Base-by-base conservation (phyloP, 2,329 filamentous ascomycete genomes). In the Fusarium mangiferae region DNA sequence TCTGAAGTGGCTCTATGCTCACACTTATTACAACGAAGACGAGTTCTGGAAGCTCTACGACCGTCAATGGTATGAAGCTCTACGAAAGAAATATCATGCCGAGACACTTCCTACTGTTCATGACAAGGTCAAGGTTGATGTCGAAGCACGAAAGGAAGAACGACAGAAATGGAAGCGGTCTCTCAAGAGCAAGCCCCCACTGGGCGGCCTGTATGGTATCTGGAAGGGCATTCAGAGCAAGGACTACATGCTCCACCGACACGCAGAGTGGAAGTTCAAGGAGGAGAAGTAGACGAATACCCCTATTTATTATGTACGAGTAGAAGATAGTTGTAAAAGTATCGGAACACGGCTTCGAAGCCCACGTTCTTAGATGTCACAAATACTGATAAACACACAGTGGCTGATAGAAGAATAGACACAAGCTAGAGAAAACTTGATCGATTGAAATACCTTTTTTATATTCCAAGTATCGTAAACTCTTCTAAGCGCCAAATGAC, bases 1-100 rank as follows among this genome's bases (percentile, higher is more conserved):
- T 6, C 90, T 93, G 85, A 97, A 97, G 84, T 96, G 94, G 92
- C 85, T 97, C 18, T 97, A 97, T 81, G 94, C 94, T 6, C 93
- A 96, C 78, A 92, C 93, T 0, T 97, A 95, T 83, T 96, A 96
- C 81, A 87, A 88, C n/a, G 88, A 93, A 78, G 83, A 87, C 1
- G 90, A 93, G 78, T 94, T 93, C 82, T 93, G 91, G 91, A 77
- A 83, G 39, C 84, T 90, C 58, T 93, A 93, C 80, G 86, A 85
- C 62, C 82, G 84, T 48, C 77, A 79, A 26, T 90, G 87, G 87
- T 94, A 94, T 80, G 87, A 93, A 38, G 83, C 78, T 3, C 83
- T 94, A 74, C 84, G 92, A 22, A 70, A 78, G 30, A 92, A 91
- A 79, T 94, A 93, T 81, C 80, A 85, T 54, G 92, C 92, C 18